Evolutionary conservation across 2,329 filamentous ascomycete species (phyloP).

Genomic region (Colletotrichum lindemuthianum): DNA sequence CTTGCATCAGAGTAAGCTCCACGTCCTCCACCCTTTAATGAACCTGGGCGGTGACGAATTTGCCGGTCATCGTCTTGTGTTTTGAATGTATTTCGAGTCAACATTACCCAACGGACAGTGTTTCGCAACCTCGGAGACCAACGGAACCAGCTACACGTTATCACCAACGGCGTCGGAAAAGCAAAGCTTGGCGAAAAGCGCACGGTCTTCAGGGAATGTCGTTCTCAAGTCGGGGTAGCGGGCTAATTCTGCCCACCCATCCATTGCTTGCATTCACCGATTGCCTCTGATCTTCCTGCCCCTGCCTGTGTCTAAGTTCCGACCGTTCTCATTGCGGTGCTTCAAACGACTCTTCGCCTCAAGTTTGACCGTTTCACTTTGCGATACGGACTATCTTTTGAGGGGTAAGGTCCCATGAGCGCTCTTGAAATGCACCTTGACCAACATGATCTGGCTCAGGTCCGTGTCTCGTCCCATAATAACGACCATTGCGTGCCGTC

Average conservation of each 20-base stretch:
- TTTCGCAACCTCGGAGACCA: no score
- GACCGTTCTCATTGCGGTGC: background rate
- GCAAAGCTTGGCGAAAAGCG: conserved; percentile 1
- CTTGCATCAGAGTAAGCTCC: no score
- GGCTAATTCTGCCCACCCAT: conserved; percentile 2
- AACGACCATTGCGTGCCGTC: background rate
- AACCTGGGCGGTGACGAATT: no score
- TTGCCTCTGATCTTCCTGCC: background rate
- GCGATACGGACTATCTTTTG: conserved; percentile 7
- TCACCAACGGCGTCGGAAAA: background rate
- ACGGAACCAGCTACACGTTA: background rate
- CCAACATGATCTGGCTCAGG: background rate
- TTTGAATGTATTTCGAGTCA: no score
- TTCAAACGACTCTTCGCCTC: conserved; percentile 13
- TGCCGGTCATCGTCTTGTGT: no score
- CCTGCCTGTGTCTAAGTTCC: background rate
- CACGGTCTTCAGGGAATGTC: conserved; percentile 9
- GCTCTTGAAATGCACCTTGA: background rate
- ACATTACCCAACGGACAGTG: no score
- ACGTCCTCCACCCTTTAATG: no score
- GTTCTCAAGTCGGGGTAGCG: background rate
- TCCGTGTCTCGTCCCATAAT: conserved; percentile 24
- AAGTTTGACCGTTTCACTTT: conserved; percentile 19
- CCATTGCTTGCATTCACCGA: conserved; percentile 7
- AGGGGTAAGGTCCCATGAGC: conserved; percentile 1